phyloP scores from a whole-genome alignment of 768 basidiomycete species.

The Tulasnella sp. region DNA sequence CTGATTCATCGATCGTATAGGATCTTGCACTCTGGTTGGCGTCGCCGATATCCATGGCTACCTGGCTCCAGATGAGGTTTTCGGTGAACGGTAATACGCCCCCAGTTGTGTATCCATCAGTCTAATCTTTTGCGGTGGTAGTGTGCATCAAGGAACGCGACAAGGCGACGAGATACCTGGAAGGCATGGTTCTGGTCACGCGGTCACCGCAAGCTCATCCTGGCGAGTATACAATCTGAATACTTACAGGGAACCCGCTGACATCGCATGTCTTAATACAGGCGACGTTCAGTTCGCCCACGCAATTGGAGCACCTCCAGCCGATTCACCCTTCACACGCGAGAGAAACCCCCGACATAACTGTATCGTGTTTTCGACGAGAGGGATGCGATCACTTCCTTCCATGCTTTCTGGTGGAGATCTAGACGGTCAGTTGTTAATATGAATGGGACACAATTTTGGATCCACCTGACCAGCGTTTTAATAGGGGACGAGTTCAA shows the following conservation, averaged over 20 bases:
- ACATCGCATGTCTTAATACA: background rate
- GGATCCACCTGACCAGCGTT: background rate
- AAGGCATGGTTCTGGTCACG: slow-evolving; percentile 46
- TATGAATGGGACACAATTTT: background rate
- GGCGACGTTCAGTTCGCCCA: slow-evolving; percentile 26
- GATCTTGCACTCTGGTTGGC: slow-evolving; percentile 53
- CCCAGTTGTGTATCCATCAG: background rate
- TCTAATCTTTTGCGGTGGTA: background rate
- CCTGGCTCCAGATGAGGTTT: slow-evolving; percentile 47
- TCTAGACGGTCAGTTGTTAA: slow-evolving; percentile 39
- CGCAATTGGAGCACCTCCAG: slow-evolving; percentile 51
- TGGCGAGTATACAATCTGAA: slow-evolving; percentile 34
- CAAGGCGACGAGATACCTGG: slow-evolving; percentile 33
- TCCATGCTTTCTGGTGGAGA: slow-evolving; percentile 60
- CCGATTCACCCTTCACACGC: slow-evolving; percentile 39
- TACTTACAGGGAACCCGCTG: background rate
- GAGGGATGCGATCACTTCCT: slow-evolving; percentile 45
- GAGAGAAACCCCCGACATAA: slow-evolving; percentile 34
- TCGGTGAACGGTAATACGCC: slow-evolving; percentile 35
- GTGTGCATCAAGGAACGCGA: slow-evolving; percentile 34
- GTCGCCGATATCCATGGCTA: slow-evolving; percentile 54
- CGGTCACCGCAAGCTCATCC: slow-evolving; percentile 62
- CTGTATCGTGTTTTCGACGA: slow-evolving; percentile 48
- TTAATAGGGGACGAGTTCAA: slow-evolving; percentile 40
- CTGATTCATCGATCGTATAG: background rate